A percentile compares a stretch with the other conserved stretches of the same genome.
These are phyloP conservation scores for Rosa hybrid DNA, from an alignment of 331 rosid genomes.

Conservation along the genomic window DNA sequence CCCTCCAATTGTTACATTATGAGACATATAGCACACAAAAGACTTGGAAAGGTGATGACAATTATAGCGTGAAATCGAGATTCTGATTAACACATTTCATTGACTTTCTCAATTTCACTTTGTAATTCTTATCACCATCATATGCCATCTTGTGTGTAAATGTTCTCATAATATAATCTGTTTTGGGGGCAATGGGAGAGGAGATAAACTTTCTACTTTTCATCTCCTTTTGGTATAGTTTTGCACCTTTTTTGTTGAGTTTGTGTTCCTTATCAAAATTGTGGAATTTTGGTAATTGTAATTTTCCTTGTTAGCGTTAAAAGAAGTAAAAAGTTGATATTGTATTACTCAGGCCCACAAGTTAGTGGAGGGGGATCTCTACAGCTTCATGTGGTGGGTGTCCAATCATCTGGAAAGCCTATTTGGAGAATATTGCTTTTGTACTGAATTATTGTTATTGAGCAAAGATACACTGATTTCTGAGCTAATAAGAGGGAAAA, in stretches of 20 bases:
- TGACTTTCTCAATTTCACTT: conserved; percentile 55
- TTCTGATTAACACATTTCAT: conserved; percentile 46
- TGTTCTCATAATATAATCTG: conserved; percentile 54
- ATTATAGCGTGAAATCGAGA: conserved; percentile 61
- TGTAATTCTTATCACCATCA: conserved; percentile 57
- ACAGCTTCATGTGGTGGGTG: conserved; percentile 33
- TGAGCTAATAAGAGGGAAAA: neutral
- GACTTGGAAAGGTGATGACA: conserved; percentile 70
- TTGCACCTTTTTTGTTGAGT: conserved; percentile 7
- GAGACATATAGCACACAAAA: conserved; percentile 71
- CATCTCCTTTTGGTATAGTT: conserved; percentile 9
- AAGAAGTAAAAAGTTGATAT: conserved; percentile 23
- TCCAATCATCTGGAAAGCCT: conserved; percentile 36
- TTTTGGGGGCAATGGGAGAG: conserved; percentile 28
- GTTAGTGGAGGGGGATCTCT: conserved; percentile 27
- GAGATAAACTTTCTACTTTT: neutral
- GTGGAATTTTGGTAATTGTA: conserved; percentile 20
- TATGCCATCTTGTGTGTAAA: conserved; percentile 54
- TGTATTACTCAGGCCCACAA: conserved; percentile 37
- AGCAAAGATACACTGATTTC: conserved; percentile 22
- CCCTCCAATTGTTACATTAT: conserved; percentile 67
- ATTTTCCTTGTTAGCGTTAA: conserved; percentile 8
- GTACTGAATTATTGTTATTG: conserved; percentile 21
- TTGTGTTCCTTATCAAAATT: conserved; percentile 14
- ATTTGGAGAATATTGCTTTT: conserved; percentile 28